These are phyloP conservation scores for Colletotrichum coccodes DNA, from an alignment of 2,329 filamentous ascomycete species.

Conservation along the genomic window DNA sequence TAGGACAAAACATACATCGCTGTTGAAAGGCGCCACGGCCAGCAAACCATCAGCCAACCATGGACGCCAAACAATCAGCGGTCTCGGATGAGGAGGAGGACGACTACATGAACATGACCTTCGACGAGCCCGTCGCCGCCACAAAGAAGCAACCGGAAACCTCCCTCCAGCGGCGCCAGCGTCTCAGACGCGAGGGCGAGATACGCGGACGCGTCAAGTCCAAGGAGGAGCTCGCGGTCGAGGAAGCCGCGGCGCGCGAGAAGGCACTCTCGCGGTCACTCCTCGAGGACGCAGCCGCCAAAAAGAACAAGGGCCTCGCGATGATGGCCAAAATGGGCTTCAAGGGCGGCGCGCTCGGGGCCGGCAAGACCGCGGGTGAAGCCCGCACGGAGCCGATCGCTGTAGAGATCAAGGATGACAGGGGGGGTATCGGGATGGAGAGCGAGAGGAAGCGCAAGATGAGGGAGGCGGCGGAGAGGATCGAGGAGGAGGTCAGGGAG, in stretches of 20 bases:
- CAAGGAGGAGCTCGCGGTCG: constrained; percentile 83
- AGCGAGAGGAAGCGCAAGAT: constrained; percentile 83
- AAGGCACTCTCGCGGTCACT: constrained; percentile 80
- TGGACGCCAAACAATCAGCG: constrained; percentile 11
- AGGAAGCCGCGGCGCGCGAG: constrained; percentile 78
- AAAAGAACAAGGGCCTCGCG: constrained; percentile 85
- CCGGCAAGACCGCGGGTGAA: constrained; percentile 59
- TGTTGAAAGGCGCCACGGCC: background rate
- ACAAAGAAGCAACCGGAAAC: constrained; percentile 58
- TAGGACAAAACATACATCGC: background rate
- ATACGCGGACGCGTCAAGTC: constrained; percentile 76
- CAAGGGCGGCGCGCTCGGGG: constrained; percentile 80
- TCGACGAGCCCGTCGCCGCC: constrained; percentile 72
- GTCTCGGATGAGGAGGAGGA: constrained; percentile 76
- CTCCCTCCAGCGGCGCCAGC: constrained; percentile 64
- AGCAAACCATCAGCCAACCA: background rate
- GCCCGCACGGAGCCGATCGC: constrained; percentile 75
- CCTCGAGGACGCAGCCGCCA: constrained; percentile 64
- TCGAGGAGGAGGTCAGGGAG: constrained; percentile 49
- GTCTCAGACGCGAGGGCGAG: constrained; percentile 71
- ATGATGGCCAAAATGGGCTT: constrained; percentile 99
- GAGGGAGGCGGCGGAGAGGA: constrained; percentile 67
- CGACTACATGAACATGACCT: constrained; percentile 98
- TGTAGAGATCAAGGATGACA: constrained; percentile 80
- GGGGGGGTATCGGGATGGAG: constrained; percentile 86